phyloP scores from a whole-genome alignment of 2,329 filamentous ascomycete species.

The Diaporthe citrichinensis region DNA sequence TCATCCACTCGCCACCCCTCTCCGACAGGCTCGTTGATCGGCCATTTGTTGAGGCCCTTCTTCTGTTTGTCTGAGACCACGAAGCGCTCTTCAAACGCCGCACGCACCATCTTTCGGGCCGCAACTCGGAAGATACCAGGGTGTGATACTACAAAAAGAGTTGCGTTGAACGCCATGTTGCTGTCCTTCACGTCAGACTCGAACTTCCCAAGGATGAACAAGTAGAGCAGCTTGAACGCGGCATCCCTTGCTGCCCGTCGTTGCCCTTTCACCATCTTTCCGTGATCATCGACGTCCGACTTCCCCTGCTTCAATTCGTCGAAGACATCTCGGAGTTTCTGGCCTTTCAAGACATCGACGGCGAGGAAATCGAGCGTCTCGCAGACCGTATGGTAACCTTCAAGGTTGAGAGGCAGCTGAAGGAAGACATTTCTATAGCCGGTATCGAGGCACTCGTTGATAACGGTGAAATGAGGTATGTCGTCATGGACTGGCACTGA shows the following conservation, averaged over 20 bases:
- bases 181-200: background rate
- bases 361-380: background rate
- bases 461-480: background rate
- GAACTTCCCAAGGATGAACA: background rate
- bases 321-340: background rate
- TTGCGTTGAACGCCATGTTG: conserved; percentile 3
- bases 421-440: background rate
- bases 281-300: background rate
- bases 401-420: background rate
- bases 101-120: background rate
- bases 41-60: background rate
- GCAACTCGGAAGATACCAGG: background rate
- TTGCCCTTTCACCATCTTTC: background rate
- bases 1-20: background rate
- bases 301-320: background rate
- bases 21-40: background rate
- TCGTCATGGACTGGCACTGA: background rate
- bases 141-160: background rate
- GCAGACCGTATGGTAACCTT: background rate
- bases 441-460: background rate
- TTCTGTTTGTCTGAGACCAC: background rate
- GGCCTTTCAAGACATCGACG: background rate
- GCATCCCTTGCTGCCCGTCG: background rate
- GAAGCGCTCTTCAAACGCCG: background rate
- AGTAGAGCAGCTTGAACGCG: background rate